Base-by-base conservation (phyloP, 2,329 filamentous ascomycete genomes). In the Fusarium poae region DNA sequence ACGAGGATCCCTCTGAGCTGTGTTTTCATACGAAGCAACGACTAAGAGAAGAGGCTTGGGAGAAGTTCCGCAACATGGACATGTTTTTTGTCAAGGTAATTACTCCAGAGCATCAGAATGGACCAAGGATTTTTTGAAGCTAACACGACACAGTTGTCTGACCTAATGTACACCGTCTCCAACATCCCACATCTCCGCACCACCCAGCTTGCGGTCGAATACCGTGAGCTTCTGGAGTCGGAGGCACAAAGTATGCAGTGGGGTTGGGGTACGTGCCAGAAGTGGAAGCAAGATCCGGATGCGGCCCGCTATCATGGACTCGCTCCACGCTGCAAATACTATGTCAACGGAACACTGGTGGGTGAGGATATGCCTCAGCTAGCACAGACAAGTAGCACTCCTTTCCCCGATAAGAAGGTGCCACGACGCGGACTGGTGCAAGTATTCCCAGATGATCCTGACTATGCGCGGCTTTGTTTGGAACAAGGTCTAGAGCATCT, bases 41-140 rank as follows among this genome's bases (percentile, higher is more conserved):
- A 57, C 81, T 88, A 35, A 83, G 82, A 48, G 74, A 78, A 29
- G 82, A 84, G 43, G 84, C 86, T 16, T 82, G 82, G 78, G 81
- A 85, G 57, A 82, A 81, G 70, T 89, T 90, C 75, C 77, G 83
- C 62, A 82, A 83, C 20, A 84, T 86, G 74, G 85, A 90, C 69
- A 83, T 90, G 82, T 91, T 91, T 75, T 90, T 91, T 72, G 85
- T 91, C 66, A 90, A 89, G 82, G 87, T 90, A 88, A 82, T 86
- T 89, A 78, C 65, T 81, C 64, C 13, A 30, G 21, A 44, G 35
- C 15, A 7, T 52, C n/a, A 23, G 12, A 42, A 35, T 13, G 27
- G 5, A 35, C 9, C 20, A 42, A 15, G 32, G 9, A 25, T 12
- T 8, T 39, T 39, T n/a, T 43, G 13, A 21, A 35, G 30, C 61